These are phyloP conservation scores for Basidiobolus meristosporus DNA, from an alignment of 371 early-diverging fungal genomes.

Conservation along the genomic window DNA sequence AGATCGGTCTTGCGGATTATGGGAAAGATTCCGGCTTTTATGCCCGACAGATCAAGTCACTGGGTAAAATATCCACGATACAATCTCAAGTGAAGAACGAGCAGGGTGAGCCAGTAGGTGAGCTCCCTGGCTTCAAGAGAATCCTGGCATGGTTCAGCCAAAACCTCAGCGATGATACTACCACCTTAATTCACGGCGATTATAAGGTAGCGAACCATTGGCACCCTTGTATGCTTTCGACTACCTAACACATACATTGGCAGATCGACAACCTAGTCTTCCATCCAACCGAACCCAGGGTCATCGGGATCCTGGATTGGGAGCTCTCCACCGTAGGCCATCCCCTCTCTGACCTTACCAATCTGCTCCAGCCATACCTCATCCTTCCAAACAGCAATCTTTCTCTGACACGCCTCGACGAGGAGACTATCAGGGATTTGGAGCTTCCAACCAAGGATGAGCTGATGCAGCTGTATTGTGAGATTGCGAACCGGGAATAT, in stretches of 20 bases:
- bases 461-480: conserved; percentile 42
- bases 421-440: conserved; percentile 8
- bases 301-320: conserved; percentile 91
- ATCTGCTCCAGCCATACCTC: conserved; percentile 60
- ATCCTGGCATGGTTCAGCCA: conserved; percentile 52
- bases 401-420: neutral
- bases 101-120: conserved; percentile 33
- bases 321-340: conserved; percentile 88
- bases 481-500: conserved; percentile 20
- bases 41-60: conserved; percentile 53
- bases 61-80: conserved; percentile 36
- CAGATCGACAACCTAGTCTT: conserved; percentile 55
- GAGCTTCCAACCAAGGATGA: conserved; percentile 14
- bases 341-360: conserved; percentile 78
- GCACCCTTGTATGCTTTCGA: neutral
- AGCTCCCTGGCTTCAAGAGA: conserved; percentile 41
- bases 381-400: conserved; percentile 8
- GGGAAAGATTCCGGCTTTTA: conserved; percentile 56
- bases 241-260: conserved; percentile 4
- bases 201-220: conserved; percentile 27
- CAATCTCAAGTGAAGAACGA: conserved; percentile 47
- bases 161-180: conserved; percentile 44
- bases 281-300: conserved; percentile 53
- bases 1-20: conserved; percentile 47
- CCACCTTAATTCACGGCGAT: conserved; percentile 79